Percentiles rank a stretch among this genome's conserved stretches.
Evolutionary conservation across 2,329 filamentous ascomycete genomes (phyloP).

Genomic region (Dryadomyces quercivorus): DNA sequence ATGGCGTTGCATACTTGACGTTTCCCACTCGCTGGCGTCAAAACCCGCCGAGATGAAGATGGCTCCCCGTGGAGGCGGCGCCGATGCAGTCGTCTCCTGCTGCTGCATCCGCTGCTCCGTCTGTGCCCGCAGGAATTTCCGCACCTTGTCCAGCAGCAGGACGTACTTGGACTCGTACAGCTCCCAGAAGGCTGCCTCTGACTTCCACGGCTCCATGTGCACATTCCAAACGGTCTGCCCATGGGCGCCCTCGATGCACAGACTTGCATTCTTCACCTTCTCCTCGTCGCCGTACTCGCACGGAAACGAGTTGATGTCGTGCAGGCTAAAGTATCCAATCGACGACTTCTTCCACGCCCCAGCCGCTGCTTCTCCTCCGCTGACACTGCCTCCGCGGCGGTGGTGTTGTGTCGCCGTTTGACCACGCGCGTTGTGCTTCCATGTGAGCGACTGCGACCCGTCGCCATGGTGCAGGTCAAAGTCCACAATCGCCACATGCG

Average conservation of each 20-base stretch:
- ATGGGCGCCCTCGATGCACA: conserved; percentile 90
- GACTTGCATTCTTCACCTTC: conserved; percentile 85
- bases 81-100: not conserved
- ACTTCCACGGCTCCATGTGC: conserved; percentile 80
- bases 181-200: conserved; percentile 73
- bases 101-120: conserved; percentile 35
- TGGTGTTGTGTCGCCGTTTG: conserved; percentile 4
- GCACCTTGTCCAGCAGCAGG: conserved; percentile 67
- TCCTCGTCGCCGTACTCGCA: conserved; percentile 89
- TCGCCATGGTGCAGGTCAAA: conserved; percentile 89
- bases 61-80: conserved; percentile 47
- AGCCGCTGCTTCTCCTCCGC: conserved; percentile 34
- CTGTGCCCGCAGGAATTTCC: conserved; percentile 62
- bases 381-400: not conserved
- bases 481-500: conserved; percentile 87
- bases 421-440: conserved; percentile 73
- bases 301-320: conserved; percentile 97
- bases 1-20: conserved; percentile 86
- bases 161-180: conserved; percentile 73
- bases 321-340: conserved; percentile 91
- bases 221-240: conserved; percentile 94
- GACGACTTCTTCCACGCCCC: conserved; percentile 68
- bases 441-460: conserved; percentile 89
- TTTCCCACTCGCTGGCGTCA: conserved; percentile 93
- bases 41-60: conserved; percentile 96